Evolutionary conservation across 192 early-diverging fungal species (phyloP).

Genomic region (Dispira simplex): DNA sequence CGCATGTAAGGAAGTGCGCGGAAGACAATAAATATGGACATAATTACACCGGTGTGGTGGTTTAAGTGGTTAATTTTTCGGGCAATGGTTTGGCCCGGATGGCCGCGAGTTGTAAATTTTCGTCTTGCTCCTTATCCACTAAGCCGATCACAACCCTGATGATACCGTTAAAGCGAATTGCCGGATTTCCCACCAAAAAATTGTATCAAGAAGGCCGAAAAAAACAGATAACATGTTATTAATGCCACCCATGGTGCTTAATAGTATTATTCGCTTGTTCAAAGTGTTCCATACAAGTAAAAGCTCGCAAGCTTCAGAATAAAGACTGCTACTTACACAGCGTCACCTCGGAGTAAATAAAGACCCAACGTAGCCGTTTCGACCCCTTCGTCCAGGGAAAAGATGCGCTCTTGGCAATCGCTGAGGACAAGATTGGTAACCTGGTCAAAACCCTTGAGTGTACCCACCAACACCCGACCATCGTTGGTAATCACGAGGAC

Average conservation of each 20-base stretch:
- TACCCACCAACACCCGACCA: conserved; percentile 16
- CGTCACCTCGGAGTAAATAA: conserved; percentile 35
- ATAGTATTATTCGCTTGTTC: not conserved
- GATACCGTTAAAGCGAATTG: not conserved
- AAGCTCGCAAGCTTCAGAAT: not conserved
- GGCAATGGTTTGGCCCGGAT: conserved; percentile 3
- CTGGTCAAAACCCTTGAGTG: conserved; percentile 32
- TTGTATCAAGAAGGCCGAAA: not conserved
- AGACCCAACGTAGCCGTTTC: conserved; percentile 30
- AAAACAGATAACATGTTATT: not conserved
- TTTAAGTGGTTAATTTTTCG: not conserved
- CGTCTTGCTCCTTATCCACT: conserved; percentile 22
- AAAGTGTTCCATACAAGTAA: not conserved
- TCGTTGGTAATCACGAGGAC: conserved; percentile 6
- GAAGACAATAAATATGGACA: no score
- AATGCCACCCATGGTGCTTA: not conserved
- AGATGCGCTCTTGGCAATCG: conserved; percentile 31
- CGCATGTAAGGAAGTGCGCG: no score
- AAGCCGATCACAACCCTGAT: conserved; percentile 22
- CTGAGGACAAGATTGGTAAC: conserved; percentile 34
- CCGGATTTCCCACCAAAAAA: not conserved
- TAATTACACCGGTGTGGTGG: no score
- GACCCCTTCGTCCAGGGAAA: conserved; percentile 30
- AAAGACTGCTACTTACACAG: conserved; percentile 15
- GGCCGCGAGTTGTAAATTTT: not conserved